Evolutionary conservation across 1,139 yeast species (phyloP).

Genomic region (Protomyces arabidopsidicola): DNA sequence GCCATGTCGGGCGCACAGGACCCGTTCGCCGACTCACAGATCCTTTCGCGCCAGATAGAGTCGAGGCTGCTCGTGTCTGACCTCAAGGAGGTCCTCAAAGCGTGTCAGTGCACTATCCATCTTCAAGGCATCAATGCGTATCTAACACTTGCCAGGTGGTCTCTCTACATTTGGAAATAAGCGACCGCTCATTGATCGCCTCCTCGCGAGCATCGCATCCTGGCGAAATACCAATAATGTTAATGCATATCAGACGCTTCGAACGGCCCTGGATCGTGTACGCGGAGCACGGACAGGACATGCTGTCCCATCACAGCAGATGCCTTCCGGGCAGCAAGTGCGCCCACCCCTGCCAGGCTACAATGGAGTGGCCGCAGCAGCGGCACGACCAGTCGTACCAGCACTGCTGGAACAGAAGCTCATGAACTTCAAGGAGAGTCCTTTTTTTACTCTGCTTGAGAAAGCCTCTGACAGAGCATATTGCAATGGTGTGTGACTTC

Average conservation of each 20-base stretch:
- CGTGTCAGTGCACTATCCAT: background rate
- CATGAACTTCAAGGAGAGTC: constrained; percentile 35
- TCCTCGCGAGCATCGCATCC: background rate
- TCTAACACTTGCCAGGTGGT: background rate
- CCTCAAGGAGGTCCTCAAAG: constrained; percentile 26
- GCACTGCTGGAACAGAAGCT: no score
- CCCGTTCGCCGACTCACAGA: constrained; percentile 16
- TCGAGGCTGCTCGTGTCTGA: constrained; percentile 24
- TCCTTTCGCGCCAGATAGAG: constrained; percentile 19
- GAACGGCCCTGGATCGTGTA: background rate
- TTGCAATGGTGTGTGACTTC: constrained; percentile 1
- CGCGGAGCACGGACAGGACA: no score
- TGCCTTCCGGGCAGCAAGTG: no score
- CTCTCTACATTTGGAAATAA: constrained; percentile 19
- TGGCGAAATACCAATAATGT: background rate
- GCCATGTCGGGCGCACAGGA: constrained; percentile 9
- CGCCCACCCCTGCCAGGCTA: no score
- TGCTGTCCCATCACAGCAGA: no score
- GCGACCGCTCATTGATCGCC: constrained; percentile 21
- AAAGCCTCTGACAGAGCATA: constrained; percentile 31
- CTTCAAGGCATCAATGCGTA: background rate
- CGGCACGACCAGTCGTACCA: no score
- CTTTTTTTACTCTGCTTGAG: constrained; percentile 37
- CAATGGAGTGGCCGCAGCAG: no score
- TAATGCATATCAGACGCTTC: background rate